Percentiles rank a stretch among this genome's conserved stretches.
Evolutionary conservation across 306 rosid genomes (phyloP).

Genomic region (Acacia acuminata): DNA sequence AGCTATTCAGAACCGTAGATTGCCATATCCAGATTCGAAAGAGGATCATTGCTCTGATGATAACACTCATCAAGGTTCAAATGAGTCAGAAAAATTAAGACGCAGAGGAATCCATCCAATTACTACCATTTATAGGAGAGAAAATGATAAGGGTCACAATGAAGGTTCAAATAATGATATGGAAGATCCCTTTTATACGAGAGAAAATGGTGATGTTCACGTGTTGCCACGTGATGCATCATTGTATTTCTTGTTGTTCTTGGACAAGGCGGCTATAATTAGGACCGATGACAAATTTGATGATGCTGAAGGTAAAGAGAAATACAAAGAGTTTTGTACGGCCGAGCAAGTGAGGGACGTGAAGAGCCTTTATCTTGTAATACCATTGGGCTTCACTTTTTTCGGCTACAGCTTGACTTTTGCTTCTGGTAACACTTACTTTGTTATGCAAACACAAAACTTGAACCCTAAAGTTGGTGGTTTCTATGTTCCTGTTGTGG

Average conservation of each 20-base stretch:
- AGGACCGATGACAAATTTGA: not conserved
- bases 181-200: not conserved
- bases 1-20: not conserved
- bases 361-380: not conserved
- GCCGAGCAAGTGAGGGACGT: constrained; percentile 7
- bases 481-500: not conserved
- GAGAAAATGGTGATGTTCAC: not conserved
- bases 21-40: not conserved
- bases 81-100: not conserved
- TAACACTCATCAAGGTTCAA: not conserved
- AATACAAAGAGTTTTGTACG: not conserved
- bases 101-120: not conserved
- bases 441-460: not conserved
- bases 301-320: not conserved
- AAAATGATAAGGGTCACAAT: too few species aligned
- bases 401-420: not conserved
- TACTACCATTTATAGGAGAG: not conserved
- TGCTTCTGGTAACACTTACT: constrained; percentile 7
- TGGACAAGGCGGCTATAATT: not conserved
- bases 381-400: not conserved
- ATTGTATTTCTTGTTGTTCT: not conserved
- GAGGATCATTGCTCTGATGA: not conserved
- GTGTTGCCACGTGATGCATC: not conserved
- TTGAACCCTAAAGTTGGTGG: not conserved
- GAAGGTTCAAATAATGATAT: not conserved